Percentiles rank a stretch among this genome's conserved stretches.
phyloP scores from a whole-genome alignment of 345 rosid genomes.

The Citrus trifoliata region DNA sequence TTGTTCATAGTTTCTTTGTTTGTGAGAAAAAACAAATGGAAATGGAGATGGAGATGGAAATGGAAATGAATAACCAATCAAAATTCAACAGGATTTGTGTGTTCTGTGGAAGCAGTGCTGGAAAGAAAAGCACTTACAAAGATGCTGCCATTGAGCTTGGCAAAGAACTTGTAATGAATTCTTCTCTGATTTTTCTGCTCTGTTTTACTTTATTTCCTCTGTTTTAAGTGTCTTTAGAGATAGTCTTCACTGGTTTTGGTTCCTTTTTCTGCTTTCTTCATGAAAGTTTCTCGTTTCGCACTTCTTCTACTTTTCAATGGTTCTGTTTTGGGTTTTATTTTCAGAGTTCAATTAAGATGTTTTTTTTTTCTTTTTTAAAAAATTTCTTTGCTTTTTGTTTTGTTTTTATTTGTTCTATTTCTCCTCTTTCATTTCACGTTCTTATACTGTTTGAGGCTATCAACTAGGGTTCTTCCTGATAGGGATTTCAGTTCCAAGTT shows the following conservation, averaged over 20 bases:
- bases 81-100: conserved; percentile 87
- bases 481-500: background rate
- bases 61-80: conserved; percentile 28
- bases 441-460: background rate
- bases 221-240: background rate
- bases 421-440: background rate
- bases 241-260: background rate
- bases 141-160: conserved; percentile 90
- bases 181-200: background rate
- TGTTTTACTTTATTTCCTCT: background rate
- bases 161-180: conserved; percentile 54
- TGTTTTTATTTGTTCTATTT: background rate
- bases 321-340: background rate
- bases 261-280: background rate
- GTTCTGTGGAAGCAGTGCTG: conserved; percentile 93
- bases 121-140: conserved; percentile 64
- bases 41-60: conserved; percentile 40
- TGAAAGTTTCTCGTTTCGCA: background rate
- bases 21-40: conserved; percentile 16
- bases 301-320: background rate
- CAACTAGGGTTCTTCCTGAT: background rate
- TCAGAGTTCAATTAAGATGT: background rate
- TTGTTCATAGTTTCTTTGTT: background rate
- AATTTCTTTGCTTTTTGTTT: background rate
- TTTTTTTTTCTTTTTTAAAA: too few relatives aligned